Evolutionary conservation across 1,284 basidiomycete genomes (phyloP), one percentile per base, ranked within the genome.

Genomic region (Fomitopsis schrenkii): DNA sequence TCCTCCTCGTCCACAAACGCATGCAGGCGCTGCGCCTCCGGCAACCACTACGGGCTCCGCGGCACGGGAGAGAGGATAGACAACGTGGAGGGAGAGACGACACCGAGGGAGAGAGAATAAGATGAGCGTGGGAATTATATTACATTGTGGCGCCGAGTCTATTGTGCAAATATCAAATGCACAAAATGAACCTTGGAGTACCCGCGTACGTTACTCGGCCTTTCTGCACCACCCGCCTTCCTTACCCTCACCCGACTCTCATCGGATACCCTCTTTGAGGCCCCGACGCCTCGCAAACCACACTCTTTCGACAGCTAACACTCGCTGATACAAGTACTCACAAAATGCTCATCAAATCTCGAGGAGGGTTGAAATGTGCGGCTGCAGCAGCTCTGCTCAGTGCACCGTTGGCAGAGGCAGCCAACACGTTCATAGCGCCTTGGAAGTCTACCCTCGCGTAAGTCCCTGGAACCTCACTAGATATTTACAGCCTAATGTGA

Each of bases 1-100:
- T 58, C 50, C 41, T 62, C 61, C 8, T 52, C 46, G 55, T 38
- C 57, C 50, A 59, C 63, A 41, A 53, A 22, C 26, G 57, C 15
- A 17, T 30, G 36, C 28, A 52, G 42, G 41, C 28, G 5, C 30
- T 36, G 55, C 45, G 26, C 40, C 12, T 33, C 48, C 3, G 60
- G 50, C 28, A 41, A 19, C 44, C 57, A 56, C 8, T 19, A 41
- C 45, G 61, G 57, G 35, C 42, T 55, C 26, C 62, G 58, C 30
- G 64, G 62, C 44, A 66, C 57, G 62, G 66, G 67, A n/a, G n/a
- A n/a, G n/a, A n/a, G n/a, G n/a, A n/a, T n/a, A n/a, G n/a, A n/a
- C n/a, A n/a, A n/a, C n/a, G n/a, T n/a, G n/a, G n/a, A n/a, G n/a
- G n/a, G n/a, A n/a, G n/a, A n/a, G n/a, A n/a, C n/a, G n/a, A n/a